Conservation (phyloP, 805 yeast genomes). For the Metschnikowia matae region DNA sequence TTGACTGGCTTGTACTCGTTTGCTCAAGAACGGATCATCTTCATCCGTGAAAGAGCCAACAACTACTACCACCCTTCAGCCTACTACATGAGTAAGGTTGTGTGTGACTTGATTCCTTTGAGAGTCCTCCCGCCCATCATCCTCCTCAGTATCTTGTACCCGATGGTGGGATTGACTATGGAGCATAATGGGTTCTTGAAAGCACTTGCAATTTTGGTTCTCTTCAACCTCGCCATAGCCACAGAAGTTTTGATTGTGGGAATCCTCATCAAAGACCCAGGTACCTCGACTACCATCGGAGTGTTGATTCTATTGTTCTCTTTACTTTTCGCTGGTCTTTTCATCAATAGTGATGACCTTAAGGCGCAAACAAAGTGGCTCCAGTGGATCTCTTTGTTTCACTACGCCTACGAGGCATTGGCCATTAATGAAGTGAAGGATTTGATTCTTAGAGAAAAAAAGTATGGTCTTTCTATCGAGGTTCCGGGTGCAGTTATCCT, state of each 20-base stretch:
- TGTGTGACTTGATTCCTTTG: constrained; percentile 90
- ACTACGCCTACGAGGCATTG: constrained; percentile 91
- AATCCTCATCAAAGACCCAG: constrained; percentile 79
- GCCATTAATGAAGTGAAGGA: constrained; percentile 90
- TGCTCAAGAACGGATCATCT: constrained; percentile 81
- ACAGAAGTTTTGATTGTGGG: constrained; percentile 85
- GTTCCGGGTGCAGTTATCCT: constrained; percentile 97
- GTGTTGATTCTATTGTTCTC: constrained; percentile 81
- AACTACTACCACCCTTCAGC: constrained; percentile 87
- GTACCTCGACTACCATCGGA: constrained; percentile 87
- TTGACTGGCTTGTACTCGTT: constrained; percentile 89
- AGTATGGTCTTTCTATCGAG: constrained; percentile 89
- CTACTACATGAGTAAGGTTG: constrained; percentile 77
- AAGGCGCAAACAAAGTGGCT: constrained; percentile 59
- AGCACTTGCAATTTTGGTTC: constrained; percentile 62
- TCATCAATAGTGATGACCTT: constrained; percentile 72
- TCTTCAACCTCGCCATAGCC: constrained; percentile 85
- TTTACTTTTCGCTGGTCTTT: constrained; percentile 87
- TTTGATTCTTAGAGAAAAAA: constrained; percentile 76
- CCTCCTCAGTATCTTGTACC: constrained; percentile 76
- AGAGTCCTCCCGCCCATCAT: constrained; percentile 90
- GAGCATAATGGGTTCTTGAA: constrained; percentile 69
- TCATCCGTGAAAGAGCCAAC: constrained; percentile 89
- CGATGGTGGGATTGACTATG: constrained; percentile 83
- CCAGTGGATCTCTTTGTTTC: constrained; percentile 85